Evolutionary conservation across 768 basidiomycete genomes (phyloP).

Genomic region (Phaeotremella skinneri): DNA sequence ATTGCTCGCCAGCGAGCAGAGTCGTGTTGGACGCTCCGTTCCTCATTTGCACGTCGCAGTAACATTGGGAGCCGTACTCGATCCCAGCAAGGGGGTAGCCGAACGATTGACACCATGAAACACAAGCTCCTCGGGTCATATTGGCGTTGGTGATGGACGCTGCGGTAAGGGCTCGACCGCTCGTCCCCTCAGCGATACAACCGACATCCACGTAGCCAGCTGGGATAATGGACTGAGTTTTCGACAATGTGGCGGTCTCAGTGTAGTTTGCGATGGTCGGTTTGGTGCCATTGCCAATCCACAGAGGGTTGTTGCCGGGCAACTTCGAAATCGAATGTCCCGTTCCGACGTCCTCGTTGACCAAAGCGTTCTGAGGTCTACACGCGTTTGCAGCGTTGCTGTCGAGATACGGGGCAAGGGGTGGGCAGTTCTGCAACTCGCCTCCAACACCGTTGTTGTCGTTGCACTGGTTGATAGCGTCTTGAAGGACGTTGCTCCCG

Average conservation of each 20-base stretch:
- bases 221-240: conserved; percentile 39
- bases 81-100: conserved; percentile 46
- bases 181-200: conserved; percentile 49
- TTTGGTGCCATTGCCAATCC: conserved; percentile 43
- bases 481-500: conserved; percentile 50
- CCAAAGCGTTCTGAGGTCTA: conserved; percentile 40
- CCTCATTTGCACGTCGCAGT: conserved; percentile 46
- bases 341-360: conserved; percentile 49
- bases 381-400: conserved; percentile 34
- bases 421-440: conserved; percentile 41
- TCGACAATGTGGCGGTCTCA: conserved; percentile 27
- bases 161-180: conserved; percentile 43
- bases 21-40: conserved; percentile 49
- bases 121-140: conserved; percentile 48
- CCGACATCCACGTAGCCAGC: conserved; percentile 43
- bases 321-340: conserved; percentile 34
- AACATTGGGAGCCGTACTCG: conserved; percentile 47
- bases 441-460: conserved; percentile 49
- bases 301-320: conserved; percentile 51
- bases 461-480: conserved; percentile 49
- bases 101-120: conserved; percentile 26
- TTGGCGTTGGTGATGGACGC: conserved; percentile 30
- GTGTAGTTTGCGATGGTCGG: conserved; percentile 36
- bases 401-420: conserved; percentile 50
- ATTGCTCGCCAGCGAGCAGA: conserved; percentile 35